Conservation (phyloP, 2,329 filamentous ascomycete genomes). For the Fusarium coffeatum region DNA sequence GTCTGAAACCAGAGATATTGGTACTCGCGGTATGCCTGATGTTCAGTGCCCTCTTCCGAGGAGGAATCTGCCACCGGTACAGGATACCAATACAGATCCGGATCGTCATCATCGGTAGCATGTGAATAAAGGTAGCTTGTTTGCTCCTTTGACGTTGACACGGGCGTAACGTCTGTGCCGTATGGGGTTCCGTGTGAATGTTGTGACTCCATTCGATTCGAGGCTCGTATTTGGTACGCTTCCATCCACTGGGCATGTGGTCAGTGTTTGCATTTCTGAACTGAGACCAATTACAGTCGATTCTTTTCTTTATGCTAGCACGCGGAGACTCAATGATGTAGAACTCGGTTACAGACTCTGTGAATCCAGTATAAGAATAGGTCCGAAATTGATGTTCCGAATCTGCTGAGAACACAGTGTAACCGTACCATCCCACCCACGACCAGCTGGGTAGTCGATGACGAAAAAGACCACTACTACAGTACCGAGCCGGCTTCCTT, state of each 20-base stretch:
- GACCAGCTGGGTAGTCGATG: not conserved
- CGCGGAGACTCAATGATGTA: not conserved
- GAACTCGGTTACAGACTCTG: rapidly evolving
- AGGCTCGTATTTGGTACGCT: not conserved
- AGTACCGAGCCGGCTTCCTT: rapidly evolving
- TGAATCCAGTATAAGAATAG: too few species aligned
- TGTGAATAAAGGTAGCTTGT: too few species aligned
- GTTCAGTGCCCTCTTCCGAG: not conserved
- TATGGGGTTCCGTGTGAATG: too few species aligned
- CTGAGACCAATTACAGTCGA: not conserved
- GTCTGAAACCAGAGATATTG: not conserved
- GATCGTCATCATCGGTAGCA: too few species aligned
- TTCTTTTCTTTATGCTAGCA: rapidly evolving
- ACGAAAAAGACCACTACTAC: not conserved
- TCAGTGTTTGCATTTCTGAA: not conserved
- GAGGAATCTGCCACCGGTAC: rapidly evolving
- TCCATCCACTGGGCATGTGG: rapidly evolving
- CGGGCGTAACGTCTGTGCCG: too few species aligned
- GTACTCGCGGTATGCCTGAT: not conserved
- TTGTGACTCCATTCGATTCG: too few species aligned
- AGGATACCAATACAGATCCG: not conserved
- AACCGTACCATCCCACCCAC: not conserved
- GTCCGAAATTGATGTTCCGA: too few species aligned
- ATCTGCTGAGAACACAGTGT: too few species aligned
- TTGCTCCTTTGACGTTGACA: too few species aligned